A percentile compares a stretch with the other conserved stretches of the same genome.
These are phyloP conservation scores for Hanseniaspora lachancei DNA, from an alignment of 805 yeast genomes.

Conservation along the genomic window DNA sequence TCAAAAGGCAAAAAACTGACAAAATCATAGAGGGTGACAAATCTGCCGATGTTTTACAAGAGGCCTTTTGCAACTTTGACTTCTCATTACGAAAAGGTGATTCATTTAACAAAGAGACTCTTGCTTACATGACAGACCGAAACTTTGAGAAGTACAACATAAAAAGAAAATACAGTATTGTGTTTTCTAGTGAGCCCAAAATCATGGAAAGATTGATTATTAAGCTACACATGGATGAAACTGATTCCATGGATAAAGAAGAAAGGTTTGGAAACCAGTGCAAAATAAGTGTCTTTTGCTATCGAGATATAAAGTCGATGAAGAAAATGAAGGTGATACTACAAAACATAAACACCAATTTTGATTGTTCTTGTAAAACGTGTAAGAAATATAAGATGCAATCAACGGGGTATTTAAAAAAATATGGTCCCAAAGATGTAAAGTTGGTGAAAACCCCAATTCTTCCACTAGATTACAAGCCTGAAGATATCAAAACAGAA, in stretches of 20 bases:
- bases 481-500: not conserved
- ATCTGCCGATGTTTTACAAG: not conserved
- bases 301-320: not conserved
- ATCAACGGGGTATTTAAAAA: not conserved
- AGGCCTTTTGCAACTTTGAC: not conserved
- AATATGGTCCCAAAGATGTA: not conserved
- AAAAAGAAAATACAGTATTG: not conserved
- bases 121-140: not conserved
- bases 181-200: not conserved
- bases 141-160: not conserved
- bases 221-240: not conserved
- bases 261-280: conserved; percentile 1
- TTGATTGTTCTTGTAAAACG: conserved; percentile 6
- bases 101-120: not conserved
- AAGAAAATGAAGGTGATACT: not conserved
- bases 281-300: not conserved
- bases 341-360: not conserved
- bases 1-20: not conserved
- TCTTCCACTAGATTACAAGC: not conserved
- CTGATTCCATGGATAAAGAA: not conserved
- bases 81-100: not conserved
- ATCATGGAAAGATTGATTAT: not conserved
- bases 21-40: not conserved
- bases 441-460: not conserved
- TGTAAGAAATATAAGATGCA: not conserved